Percentiles rank a stretch among this genome's conserved stretches.
Conservation (phyloP, 1,284 basidiomycete species). For the Sutorius eximius region DNA sequence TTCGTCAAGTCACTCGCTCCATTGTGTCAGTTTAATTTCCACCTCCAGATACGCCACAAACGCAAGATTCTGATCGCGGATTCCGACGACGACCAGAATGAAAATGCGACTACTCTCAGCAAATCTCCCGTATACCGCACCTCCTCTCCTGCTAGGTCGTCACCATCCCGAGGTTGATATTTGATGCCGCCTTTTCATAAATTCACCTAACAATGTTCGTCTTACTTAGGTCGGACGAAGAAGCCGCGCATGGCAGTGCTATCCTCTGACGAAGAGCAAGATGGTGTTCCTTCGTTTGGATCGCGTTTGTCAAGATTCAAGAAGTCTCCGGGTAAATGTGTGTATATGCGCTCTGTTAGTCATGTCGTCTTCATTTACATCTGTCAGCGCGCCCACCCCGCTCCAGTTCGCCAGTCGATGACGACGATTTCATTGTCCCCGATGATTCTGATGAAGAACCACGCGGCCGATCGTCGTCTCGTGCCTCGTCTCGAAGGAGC, state of each 20-base stretch:
- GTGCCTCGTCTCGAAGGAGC: slow-evolving; percentile 39
- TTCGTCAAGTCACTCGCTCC: background rate
- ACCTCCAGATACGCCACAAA: slow-evolving; percentile 45
- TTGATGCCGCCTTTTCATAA: slow-evolving; percentile 16
- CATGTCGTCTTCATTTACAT: slow-evolving; percentile 4
- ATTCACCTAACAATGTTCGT: slow-evolving; percentile 14
- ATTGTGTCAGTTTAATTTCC: background rate
- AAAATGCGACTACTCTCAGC: slow-evolving; percentile 10
- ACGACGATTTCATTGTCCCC: slow-evolving; percentile 68
- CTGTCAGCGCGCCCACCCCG: slow-evolving; percentile 36
- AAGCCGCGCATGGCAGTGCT: slow-evolving; percentile 49
- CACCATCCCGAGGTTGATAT: slow-evolving; percentile 31
- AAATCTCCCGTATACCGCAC: slow-evolving; percentile 22
- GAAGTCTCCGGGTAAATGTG: slow-evolving; percentile 58
- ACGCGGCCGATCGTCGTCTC: slow-evolving; percentile 42
- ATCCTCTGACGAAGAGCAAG: slow-evolving; percentile 46
- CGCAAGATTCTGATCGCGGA: slow-evolving; percentile 69
- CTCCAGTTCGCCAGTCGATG: slow-evolving; percentile 43
- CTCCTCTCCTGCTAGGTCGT: slow-evolving; percentile 30
- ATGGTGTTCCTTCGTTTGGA: slow-evolving; percentile 48
- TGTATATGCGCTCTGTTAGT: slow-evolving; percentile 11
- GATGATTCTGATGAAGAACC: slow-evolving; percentile 56
- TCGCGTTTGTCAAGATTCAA: slow-evolving; percentile 63
- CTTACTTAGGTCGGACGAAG: slow-evolving; percentile 41
- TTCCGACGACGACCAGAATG: slow-evolving; percentile 66